Conservation (phyloP, 106 monocot species). For the Alisma plantagoaquatica region DNA sequence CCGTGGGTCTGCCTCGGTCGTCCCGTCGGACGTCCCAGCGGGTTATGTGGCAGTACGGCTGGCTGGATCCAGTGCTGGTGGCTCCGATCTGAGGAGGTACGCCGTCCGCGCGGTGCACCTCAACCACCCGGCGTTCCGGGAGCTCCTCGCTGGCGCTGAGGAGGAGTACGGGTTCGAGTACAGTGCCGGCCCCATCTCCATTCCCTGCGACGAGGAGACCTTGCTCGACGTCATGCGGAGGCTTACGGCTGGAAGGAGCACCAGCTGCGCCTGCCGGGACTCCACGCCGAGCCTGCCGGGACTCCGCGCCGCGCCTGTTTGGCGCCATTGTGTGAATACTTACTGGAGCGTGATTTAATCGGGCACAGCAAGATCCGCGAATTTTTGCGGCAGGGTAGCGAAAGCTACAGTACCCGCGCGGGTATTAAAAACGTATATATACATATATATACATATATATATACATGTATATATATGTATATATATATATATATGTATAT, state of each 20-base stretch:
- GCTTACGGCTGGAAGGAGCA: no score
- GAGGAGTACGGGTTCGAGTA: not conserved
- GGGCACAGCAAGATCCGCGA: not conserved
- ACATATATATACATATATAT: no score
- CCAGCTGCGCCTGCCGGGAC: no score
- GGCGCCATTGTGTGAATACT: not conserved
- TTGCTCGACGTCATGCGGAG: not conserved
- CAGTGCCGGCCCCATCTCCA: not conserved
- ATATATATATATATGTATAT: no score
- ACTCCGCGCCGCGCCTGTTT: not conserved
- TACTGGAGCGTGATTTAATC: no score
- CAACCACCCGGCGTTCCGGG: not conserved
- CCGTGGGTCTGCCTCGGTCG: not conserved
- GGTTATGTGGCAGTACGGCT: slow-evolving; percentile 3
- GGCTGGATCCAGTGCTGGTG: no score
- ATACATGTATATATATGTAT: no score
- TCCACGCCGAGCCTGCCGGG: no score
- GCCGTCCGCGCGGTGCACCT: not conserved
- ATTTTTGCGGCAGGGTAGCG: not conserved
- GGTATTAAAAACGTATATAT: no score
- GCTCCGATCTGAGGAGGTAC: not conserved
- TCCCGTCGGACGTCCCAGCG: slow-evolving; percentile 1
- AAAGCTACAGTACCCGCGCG: no score
- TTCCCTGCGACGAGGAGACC: slow-evolving; percentile 1
- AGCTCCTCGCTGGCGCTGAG: not conserved